phyloP scores from a whole-genome alignment of 129 eudicot genomes.

The Silybum marianum region DNA sequence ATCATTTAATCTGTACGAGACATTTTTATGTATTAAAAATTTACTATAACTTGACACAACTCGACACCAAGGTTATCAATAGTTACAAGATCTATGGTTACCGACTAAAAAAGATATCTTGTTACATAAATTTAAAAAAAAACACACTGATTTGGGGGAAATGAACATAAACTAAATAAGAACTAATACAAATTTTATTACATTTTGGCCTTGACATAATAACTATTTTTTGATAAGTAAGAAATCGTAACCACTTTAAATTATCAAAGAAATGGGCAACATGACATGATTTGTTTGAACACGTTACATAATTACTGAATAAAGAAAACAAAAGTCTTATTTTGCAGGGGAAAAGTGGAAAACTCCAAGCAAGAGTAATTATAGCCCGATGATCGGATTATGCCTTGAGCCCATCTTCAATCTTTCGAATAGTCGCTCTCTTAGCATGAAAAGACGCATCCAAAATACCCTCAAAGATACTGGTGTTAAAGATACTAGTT shows the following conservation, averaged over 20 bases:
- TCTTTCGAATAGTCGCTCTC: slow-evolving; percentile 33
- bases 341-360: neutral
- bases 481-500: slow-evolving; percentile 34
- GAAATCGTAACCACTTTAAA: neutral
- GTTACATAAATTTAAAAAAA: neutral
- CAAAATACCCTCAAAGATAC: slow-evolving; percentile 38
- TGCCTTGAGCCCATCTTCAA: slow-evolving; percentile 38
- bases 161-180: neutral
- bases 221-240: neutral
- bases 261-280: neutral
- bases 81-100: neutral
- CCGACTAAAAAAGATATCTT: neutral
- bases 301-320: neutral
- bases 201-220: neutral
- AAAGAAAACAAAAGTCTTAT: slow-evolving; percentile 1
- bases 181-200: neutral
- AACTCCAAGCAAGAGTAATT: neutral
- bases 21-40: neutral
- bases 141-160: neutral
- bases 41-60: neutral
- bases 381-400: neutral
- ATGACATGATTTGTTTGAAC: neutral
- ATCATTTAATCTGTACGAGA: neutral
- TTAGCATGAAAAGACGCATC: slow-evolving; percentile 42
- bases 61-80: neutral